Conservation (phyloP, 2,329 filamentous ascomycete genomes). For the Calonectria hawksworthii region DNA sequence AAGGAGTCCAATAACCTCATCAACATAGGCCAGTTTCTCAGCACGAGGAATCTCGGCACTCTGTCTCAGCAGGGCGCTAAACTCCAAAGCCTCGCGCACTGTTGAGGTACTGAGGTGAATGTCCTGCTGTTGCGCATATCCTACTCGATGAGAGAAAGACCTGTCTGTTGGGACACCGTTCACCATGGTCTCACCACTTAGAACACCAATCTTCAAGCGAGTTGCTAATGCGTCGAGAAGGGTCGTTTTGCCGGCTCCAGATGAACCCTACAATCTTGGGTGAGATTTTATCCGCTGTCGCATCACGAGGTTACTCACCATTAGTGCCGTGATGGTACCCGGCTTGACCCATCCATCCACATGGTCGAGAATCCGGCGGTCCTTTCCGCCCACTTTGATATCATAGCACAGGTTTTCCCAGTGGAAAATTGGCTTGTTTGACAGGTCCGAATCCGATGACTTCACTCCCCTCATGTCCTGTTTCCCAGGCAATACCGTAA, state of each 20-base stretch:
- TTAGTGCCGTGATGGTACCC: slow-evolving; percentile 77
- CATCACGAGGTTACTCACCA: slow-evolving; percentile 46
- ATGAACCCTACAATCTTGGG: slow-evolving; percentile 46
- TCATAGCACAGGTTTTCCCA: slow-evolving; percentile 81
- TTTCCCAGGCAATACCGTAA: neutral
- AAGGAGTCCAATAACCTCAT: slow-evolving; percentile 65
- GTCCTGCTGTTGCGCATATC: slow-evolving; percentile 79
- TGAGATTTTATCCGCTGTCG: neutral
- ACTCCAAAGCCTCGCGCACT: slow-evolving; percentile 54
- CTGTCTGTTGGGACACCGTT: slow-evolving; percentile 73
- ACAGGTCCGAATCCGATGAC: neutral
- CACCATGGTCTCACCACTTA: slow-evolving; percentile 76
- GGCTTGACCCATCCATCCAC: slow-evolving; percentile 84
- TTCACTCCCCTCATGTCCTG: neutral
- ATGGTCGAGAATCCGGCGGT: slow-evolving; percentile 74
- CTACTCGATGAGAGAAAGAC: slow-evolving; percentile 78
- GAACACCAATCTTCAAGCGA: slow-evolving; percentile 77
- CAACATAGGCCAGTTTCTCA: slow-evolving; percentile 65
- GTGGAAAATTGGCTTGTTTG: slow-evolving; percentile 61
- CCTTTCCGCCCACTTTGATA: slow-evolving; percentile 75
- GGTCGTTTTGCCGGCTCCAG: slow-evolving; percentile 71
- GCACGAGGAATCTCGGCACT: slow-evolving; percentile 54
- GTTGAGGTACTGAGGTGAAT: slow-evolving; percentile 57
- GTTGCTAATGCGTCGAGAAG: slow-evolving; percentile 74
- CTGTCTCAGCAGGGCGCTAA: slow-evolving; percentile 59